Percentiles rank a stretch among this genome's conserved stretches.
Conservation (phyloP, 345 rosid species). For the Dovyalis caffra region DNA sequence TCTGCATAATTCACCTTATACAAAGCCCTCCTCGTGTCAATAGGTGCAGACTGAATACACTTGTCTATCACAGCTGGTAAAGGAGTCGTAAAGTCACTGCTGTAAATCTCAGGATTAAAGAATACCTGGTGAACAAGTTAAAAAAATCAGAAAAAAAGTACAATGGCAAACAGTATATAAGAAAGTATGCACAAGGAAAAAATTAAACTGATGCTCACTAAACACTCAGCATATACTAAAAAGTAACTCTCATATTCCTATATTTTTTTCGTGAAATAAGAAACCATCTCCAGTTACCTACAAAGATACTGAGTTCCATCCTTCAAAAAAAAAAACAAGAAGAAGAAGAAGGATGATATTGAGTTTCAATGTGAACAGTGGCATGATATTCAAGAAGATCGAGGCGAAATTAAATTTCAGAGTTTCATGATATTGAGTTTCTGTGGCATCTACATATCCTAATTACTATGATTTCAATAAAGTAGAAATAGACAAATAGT, state of each 20-base stretch:
- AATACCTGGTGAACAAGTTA: conserved; percentile 60
- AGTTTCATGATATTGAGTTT: no score
- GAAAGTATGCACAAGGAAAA: conserved; percentile 12
- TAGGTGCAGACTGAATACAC: conserved; percentile 96
- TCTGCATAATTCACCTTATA: conserved; percentile 61
- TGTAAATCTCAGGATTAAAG: conserved; percentile 92
- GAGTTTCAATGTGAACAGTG: background rate
- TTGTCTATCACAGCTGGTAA: conserved; percentile 88
- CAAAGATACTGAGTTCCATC: background rate
- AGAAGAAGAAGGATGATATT: background rate
- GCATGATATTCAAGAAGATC: background rate
- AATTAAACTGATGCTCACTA: background rate
- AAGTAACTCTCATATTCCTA: background rate
- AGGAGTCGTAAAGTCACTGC: conserved; percentile 67
- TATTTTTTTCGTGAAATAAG: background rate
- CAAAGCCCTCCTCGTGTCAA: conserved; percentile 95
- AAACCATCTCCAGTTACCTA: background rate
- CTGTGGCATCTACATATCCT: no score
- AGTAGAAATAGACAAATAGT: background rate
- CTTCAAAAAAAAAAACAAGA: background rate
- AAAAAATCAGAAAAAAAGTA: conserved; percentile 15
- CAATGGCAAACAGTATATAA: conserved; percentile 10
- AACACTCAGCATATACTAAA: background rate
- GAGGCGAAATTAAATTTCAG: background rate
- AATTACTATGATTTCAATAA: background rate